Evolutionary conservation across 176 grass and related monocot species (phyloP).

Genomic region (Miscanthus lutarioriparius): DNA sequence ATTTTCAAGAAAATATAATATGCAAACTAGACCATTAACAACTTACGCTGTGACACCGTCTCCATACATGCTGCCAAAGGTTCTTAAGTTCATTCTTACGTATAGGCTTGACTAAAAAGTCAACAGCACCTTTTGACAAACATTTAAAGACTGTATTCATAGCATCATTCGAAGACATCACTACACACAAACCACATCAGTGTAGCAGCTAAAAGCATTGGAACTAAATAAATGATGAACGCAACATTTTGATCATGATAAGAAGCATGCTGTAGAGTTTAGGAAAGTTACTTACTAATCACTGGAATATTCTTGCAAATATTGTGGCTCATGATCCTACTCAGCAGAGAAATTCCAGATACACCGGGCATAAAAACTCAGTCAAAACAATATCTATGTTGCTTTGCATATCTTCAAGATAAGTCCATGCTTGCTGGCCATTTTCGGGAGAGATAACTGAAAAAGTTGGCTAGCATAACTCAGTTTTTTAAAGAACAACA

Average conservation of each 20-base stretch:
- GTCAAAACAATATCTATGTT: constrained; percentile 81
- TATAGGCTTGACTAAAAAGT: constrained; percentile 93
- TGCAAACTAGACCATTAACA: constrained; percentile 19
- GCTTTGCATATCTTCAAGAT: constrained; percentile 61
- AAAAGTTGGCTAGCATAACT: constrained; percentile 8
- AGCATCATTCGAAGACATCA: constrained; percentile 96
- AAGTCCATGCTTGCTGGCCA: constrained; percentile 74
- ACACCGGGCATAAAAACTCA: constrained; percentile 63
- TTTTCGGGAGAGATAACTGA: constrained; percentile 67
- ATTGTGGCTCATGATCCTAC: constrained; percentile 76
- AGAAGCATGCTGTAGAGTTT: constrained; percentile 5
- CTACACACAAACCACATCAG: constrained; percentile 62
- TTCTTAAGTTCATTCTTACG: constrained; percentile 97
- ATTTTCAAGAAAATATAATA: constrained; percentile 1
- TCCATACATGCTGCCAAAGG: constrained; percentile 82
- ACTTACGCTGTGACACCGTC: too few relatives aligned
- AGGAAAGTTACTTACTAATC: constrained; percentile 71
- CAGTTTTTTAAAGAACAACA: not conserved
- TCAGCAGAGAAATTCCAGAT: constrained; percentile 66
- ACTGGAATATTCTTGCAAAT: constrained; percentile 79
- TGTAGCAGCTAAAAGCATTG: constrained; percentile 55
- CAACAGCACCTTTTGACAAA: constrained; percentile 92
- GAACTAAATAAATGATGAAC: constrained; percentile 33
- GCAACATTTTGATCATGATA: constrained; percentile 22
- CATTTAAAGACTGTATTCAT: constrained; percentile 84